Evolutionary conservation across 2,329 filamentous ascomycete species (phyloP), one percentile per base, ranked within the genome.

Genomic region (Fusarium compactum): DNA sequence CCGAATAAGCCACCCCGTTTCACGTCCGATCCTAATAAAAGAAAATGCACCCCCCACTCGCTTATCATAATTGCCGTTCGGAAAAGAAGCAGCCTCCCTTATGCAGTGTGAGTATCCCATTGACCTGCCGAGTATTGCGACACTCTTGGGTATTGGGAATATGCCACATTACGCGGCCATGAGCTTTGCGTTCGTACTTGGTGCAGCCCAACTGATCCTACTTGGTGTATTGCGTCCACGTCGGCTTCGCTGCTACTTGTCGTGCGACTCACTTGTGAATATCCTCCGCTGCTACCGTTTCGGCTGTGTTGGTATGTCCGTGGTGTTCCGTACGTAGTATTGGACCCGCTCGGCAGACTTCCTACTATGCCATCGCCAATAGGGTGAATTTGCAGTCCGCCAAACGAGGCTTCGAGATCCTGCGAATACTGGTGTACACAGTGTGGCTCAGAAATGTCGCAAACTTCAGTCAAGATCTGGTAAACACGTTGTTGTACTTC

Each of bases 401-500:
- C 66, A 20, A 77, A 68, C 4, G 74, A 69, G n/a, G 73, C 63
- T 18, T 75, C 69, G 18, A 82, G 56, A 14, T 79, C 78, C 14
- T 77, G 72, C 16, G 77, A 78, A 64, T 86, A 86, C 63, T 83
- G 80, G 59, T 86, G 83, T n/a, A 86, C 83, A 74, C 86, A 88
- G 70, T 87, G 86, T 53, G 85, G 85, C 74, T 87, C 85, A 8
- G 76, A 59, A 47, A 86, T 84, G 25, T 77, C 79, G 67, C 84
- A 85, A 46, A 79, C 74, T 65, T 85, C 84, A 2, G 81, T 85
- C 40, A 90, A 76, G 62, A 89, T 84, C 67, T 82, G 79, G 74
- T 88, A 87, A 50, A 88, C 80, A 56, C 80, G 81, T 45, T 84
- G 81, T 70, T 87, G 84, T 16, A 89, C 85, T 67, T 87, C 84